Evolutionary conservation across 768 basidiomycete genomes (phyloP).

Genomic region (Mycena albidolilacea): DNA sequence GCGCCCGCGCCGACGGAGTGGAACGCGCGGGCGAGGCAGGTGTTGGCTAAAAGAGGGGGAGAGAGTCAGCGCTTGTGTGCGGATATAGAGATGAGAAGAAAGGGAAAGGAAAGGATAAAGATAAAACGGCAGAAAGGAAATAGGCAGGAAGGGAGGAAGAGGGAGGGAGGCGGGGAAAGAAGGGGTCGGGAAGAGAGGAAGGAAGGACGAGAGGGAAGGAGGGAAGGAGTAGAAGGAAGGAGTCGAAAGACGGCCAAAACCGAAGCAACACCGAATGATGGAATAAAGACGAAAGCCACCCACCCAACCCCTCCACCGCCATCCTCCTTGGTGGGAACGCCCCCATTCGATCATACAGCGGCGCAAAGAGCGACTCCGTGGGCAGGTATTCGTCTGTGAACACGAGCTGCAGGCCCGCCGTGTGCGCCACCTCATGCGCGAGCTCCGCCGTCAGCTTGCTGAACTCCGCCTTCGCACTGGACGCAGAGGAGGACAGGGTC

Average conservation of each 20-base stretch:
- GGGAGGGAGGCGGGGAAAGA: not conserved
- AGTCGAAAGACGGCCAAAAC: not conserved
- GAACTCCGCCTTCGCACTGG: not conserved
- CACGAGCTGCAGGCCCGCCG: slow-evolving; percentile 34
- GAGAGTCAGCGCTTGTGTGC: not conserved
- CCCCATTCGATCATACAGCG: slow-evolving; percentile 37
- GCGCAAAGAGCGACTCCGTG: slow-evolving; percentile 32
- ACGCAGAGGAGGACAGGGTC: not conserved
- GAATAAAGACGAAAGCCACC: not conserved
- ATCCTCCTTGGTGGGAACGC: slow-evolving; percentile 26
- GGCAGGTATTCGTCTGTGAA: slow-evolving; percentile 34
- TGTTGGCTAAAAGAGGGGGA: slow-evolving; percentile 2
- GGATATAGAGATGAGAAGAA: not conserved
- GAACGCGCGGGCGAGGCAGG: slow-evolving; percentile 34
- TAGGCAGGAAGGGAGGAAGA: not conserved
- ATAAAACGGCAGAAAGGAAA: not conserved
- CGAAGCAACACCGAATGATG: not conserved
- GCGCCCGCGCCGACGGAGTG: slow-evolving; percentile 42
- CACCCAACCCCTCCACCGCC: slow-evolving; percentile 33
- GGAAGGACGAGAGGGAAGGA: not conserved
- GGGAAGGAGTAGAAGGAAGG: not conserved
- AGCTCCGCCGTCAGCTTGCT: not conserved
- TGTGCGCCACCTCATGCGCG: slow-evolving; percentile 5
- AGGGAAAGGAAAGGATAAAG: not conserved
- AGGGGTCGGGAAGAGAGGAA: not conserved